phyloP scores from a whole-genome alignment of 495 filamentous ascomycete species.

The Talaromyces borbonicus region DNA sequence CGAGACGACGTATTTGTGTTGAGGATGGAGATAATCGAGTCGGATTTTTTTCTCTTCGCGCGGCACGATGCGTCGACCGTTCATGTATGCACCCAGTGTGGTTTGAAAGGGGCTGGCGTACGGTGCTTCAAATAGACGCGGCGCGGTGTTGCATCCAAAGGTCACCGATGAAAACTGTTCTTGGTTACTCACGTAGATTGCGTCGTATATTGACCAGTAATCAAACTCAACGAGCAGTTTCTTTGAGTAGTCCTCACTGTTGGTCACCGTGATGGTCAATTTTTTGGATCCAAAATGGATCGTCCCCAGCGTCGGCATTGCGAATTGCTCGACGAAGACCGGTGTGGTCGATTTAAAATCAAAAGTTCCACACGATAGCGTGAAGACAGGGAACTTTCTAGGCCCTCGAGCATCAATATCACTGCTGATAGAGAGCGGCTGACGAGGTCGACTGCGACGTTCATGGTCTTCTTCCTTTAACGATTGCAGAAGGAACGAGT shows the following conservation, averaged over 20 bases:
- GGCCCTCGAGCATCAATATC: background rate
- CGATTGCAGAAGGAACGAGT: background rate
- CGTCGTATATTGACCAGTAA: conserved; percentile 4
- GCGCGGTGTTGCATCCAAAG: background rate
- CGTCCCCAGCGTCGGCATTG: background rate
- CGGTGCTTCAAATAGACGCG: conserved; percentile 6
- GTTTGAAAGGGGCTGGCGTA: background rate
- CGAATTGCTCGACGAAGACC: conserved; percentile 4
- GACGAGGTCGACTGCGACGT: conserved; percentile 6
- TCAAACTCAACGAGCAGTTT: conserved; percentile 4
- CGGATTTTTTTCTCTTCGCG: conserved; percentile 7
- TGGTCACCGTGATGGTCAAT: conserved; percentile 2
- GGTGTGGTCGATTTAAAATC: conserved; percentile 1
- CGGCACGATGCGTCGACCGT: background rate
- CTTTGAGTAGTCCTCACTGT: background rate
- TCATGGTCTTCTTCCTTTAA: conserved; percentile 4
- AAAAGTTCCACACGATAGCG: conserved; percentile 7
- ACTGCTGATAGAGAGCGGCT: background rate
- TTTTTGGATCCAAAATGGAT: conserved; percentile 7
- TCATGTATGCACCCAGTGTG: background rate
- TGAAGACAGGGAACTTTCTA: background rate
- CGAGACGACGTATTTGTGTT: conserved; percentile 6
- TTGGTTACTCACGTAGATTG: conserved; percentile 3
- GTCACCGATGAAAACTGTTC: background rate
- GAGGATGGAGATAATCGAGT: background rate